Conservation (phyloP, 129 eudicot genomes). For the Scalesia atractyloides region DNA sequence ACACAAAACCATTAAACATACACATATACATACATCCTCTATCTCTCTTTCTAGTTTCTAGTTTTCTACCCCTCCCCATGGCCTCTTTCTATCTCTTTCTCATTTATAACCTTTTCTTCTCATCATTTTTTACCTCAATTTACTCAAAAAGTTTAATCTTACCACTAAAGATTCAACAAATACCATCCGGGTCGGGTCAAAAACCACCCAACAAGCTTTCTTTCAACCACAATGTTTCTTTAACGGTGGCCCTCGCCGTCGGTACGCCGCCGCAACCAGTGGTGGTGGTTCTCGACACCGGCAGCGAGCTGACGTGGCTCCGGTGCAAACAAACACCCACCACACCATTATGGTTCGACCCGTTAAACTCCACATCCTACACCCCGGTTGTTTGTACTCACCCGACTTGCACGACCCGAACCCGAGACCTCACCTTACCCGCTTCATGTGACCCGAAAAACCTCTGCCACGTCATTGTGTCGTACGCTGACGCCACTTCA, state of each 20-base stretch:
- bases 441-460: constrained; percentile 71
- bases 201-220: constrained; percentile 48
- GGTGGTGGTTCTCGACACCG: constrained; percentile 85
- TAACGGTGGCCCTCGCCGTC: constrained; percentile 64
- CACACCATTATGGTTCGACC: constrained; percentile 45
- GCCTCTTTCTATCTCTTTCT: constrained; percentile 21
- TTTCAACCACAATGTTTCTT: constrained; percentile 72
- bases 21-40: background rate
- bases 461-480: constrained; percentile 66
- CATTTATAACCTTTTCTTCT: constrained; percentile 22
- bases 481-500: constrained; percentile 66
- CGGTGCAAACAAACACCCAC: constrained; percentile 52
- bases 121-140: constrained; percentile 15
- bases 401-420: constrained; percentile 66
- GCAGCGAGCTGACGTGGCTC: constrained; percentile 89
- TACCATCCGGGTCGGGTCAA: constrained; percentile 27
- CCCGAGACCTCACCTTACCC: constrained; percentile 75
- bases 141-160: constrained; percentile 42
- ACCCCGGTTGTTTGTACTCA: constrained; percentile 64
- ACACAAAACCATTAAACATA: background rate
- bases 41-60: background rate
- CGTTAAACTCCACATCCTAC: constrained; percentile 54
- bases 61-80: background rate
- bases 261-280: constrained; percentile 84
- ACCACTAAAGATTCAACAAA: constrained; percentile 58